A percentile compares a stretch with the other conserved stretches of the same genome.
These are phyloP conservation scores for Mortierella sp. DNA, from an alignment of 371 early-diverging fungal genomes.

Conservation along the genomic window DNA sequence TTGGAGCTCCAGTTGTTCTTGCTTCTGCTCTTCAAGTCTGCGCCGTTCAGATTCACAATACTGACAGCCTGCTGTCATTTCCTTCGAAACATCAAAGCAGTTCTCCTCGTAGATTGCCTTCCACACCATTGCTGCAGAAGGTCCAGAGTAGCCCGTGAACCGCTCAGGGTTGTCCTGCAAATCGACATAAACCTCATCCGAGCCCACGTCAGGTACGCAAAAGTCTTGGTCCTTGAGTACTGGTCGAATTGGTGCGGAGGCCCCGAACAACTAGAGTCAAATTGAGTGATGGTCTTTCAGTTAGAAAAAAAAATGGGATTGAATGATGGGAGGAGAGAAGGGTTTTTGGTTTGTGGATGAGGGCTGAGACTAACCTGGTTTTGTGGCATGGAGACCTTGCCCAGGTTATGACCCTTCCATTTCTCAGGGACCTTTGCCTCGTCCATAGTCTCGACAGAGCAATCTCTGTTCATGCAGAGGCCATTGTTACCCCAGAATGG, in stretches of 20 bases:
- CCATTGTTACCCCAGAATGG: constrained; percentile 91
- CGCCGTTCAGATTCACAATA: constrained; percentile 25
- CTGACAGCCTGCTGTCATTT: constrained; percentile 59
- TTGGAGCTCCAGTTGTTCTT: constrained; percentile 7
- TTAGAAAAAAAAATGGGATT: too few species aligned
- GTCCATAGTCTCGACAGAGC: constrained; percentile 86
- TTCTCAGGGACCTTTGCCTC: constrained; percentile 63
- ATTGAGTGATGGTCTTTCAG: background rate
- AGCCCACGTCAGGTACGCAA: constrained; percentile 28
- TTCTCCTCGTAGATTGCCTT: constrained; percentile 95
- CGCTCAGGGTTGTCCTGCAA: constrained; percentile 93
- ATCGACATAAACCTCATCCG: constrained; percentile 89
- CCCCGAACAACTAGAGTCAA: constrained; percentile 23
- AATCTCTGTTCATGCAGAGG: constrained; percentile 87
- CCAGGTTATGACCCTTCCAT: constrained; percentile 29
- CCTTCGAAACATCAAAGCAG: constrained; percentile 85
- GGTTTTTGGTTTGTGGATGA: too few species aligned
- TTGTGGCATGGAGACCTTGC: constrained; percentile 39
- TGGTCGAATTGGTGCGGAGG: constrained; percentile 9
- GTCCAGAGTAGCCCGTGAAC: constrained; percentile 96
- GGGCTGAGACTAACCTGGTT: constrained; percentile 18
- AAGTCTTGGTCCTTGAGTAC: constrained; percentile 52
- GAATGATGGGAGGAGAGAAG: too few species aligned
- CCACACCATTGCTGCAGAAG: constrained; percentile 91
- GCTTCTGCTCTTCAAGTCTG: constrained; percentile 18